Base-by-base conservation (phyloP, 768 basidiomycete genomes). In the Amanita rimosa region DNA sequence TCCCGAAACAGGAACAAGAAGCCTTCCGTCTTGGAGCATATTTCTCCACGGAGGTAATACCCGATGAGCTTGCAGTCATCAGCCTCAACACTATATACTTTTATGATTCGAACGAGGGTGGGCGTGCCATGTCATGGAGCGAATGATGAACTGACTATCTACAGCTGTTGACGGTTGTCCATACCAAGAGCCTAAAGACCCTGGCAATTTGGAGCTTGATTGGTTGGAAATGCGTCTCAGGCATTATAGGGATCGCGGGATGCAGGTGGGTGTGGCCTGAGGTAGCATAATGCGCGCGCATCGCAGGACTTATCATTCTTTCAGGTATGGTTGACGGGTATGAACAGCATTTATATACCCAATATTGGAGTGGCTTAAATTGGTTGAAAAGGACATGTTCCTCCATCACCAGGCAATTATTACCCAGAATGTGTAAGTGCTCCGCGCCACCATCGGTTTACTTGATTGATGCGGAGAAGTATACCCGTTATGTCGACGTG, bases 41-140 rank as follows among this genome's bases (percentile, higher is more conserved):
- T 65, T 94, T 72, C 57, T 73, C 85, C 2, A 69, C 75, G 33
- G 90, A 93, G 57, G 83, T 94, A 36, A 78, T 94, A 26, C 83
- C 86, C 0, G 72, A 81, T 53, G 58, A 77, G 49, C 56, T 93
- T 34, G 88, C 86, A 9, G 85, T 83, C 43, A 81, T 96, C 58
- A 85, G 83, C 55, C 68, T 94, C 45, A 96, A 93, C 63, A 92
- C 91, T 0, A 76, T 94, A 67, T 94, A 88, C 66, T 93, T 88
- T 67, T 94, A 85, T 62, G 85, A 89, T 61, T 81, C 85, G 11
- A 93, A 93, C 64, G 86, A 87, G 69, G 83, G 88, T 84, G 46
- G 50, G 69, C n/a, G n/a, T 29, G 34, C 46, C 37, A 39, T 14
- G 35, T 50, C 36, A 24, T 24, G 42, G 33, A 21, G 46, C 46